Conservation (phyloP, 129 eudicot genomes). For the Deinandra increscens region DNA sequence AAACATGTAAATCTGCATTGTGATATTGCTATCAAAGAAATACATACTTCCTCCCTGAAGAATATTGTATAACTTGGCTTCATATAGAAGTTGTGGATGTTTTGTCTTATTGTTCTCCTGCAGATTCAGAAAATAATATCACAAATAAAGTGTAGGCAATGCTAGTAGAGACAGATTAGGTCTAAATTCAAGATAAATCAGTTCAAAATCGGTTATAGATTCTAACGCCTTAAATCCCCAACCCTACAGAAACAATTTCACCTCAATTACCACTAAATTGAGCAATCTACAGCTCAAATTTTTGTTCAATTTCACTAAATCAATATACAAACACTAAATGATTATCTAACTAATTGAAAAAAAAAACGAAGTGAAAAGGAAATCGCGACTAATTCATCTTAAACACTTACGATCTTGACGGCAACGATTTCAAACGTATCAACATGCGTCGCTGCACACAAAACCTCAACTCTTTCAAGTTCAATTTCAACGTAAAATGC, state of each 20-base stretch:
- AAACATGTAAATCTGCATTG: slow-evolving; percentile 12
- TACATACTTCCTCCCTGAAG: slow-evolving; percentile 98
- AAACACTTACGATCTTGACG: slow-evolving; percentile 85
- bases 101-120: slow-evolving; percentile 93
- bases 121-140: slow-evolving; percentile 21
- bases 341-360: not conserved
- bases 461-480: slow-evolving; percentile 24
- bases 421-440: slow-evolving; percentile 95
- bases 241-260: not conserved
- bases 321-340: not conserved
- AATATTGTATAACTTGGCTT: slow-evolving; percentile 86
- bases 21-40: not conserved
- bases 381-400: not conserved
- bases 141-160: too few species aligned
- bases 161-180: not conserved
- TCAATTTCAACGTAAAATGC: slow-evolving; percentile 14
- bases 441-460: slow-evolving; percentile 85
- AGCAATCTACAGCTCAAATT: slow-evolving; percentile 13
- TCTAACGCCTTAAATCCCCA: slow-evolving; percentile 21
- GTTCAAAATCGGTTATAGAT: slow-evolving; percentile 8
- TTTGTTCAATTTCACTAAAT: slow-evolving; percentile 6
- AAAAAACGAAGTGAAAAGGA: slow-evolving; percentile 11
- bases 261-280: slow-evolving; percentile 7
- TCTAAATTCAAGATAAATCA: slow-evolving; percentile 12
- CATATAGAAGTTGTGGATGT: slow-evolving; percentile 92